Conservation (phyloP, 352 stramenopile genomes). For the Phytophthora cryptogea region DNA sequence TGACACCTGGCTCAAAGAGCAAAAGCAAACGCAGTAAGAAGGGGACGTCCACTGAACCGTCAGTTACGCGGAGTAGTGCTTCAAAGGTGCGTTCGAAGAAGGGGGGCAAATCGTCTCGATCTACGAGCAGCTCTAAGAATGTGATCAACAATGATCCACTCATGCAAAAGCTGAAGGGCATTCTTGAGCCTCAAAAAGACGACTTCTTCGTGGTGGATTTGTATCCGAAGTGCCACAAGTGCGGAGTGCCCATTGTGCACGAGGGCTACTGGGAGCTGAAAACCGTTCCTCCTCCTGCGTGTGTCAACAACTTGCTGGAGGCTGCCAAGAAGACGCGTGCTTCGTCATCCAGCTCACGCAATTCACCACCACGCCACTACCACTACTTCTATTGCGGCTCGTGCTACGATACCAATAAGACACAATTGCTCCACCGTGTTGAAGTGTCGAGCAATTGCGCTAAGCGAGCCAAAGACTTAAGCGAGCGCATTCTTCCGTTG, state of each 20-base stretch:
- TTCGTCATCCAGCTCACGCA: constrained; percentile 70
- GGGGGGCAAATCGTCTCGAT: constrained; percentile 41
- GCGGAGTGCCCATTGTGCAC: constrained; percentile 80
- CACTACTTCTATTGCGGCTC: constrained; percentile 79
- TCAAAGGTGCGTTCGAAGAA: constrained; percentile 79
- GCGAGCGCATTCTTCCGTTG: constrained; percentile 59
- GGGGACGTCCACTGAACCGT: constrained; percentile 49
- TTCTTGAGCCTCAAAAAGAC: constrained; percentile 98
- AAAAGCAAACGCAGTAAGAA: constrained; percentile 73
- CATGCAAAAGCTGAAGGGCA: constrained; percentile 98
- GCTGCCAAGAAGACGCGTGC: constrained; percentile 74
- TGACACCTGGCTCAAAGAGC: constrained; percentile 49
- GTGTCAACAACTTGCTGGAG: constrained; percentile 82
- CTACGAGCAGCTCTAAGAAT: constrained; percentile 63
- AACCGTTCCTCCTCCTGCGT: constrained; percentile 57
- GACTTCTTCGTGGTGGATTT: constrained; percentile 99
- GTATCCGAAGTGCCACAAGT: constrained; percentile 91
- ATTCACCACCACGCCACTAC: constrained; percentile 75
- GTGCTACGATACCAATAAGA: constrained; percentile 82
- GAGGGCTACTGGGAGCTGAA: constrained; percentile 86
- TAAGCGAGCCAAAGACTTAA: constrained; percentile 71
- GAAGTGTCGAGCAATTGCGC: constrained; percentile 66
- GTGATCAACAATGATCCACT: constrained; percentile 92
- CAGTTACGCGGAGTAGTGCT: constrained; percentile 63
- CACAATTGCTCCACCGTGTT: constrained; percentile 72